Percentiles rank a stretch among this genome's conserved stretches.
These are phyloP conservation scores for Nyssa sinensis DNA, from an alignment of 148 eudicot genomes.

Conservation along the genomic window DNA sequence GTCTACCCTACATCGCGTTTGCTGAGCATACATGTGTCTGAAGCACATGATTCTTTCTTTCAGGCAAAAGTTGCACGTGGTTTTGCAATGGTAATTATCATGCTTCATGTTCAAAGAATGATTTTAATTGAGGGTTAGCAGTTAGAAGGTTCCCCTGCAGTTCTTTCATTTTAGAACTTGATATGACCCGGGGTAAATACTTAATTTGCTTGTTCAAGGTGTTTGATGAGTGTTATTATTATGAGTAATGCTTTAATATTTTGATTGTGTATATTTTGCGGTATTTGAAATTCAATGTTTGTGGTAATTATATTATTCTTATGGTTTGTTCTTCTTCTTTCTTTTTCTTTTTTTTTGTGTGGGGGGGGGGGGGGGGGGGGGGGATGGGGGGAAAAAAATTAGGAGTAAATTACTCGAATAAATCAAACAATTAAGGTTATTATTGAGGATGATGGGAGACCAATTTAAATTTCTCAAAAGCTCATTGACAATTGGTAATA, in stretches of 20 bases:
- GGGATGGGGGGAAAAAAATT: no score
- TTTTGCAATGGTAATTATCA: constrained; percentile 55
- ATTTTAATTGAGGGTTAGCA: not conserved
- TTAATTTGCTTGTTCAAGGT: not conserved
- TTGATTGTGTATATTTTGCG: not conserved
- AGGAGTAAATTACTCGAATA: no score
- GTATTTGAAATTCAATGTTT: not conserved
- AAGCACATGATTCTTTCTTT: constrained; percentile 90
- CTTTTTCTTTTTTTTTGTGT: no score
- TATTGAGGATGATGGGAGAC: no score
- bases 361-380: no score
- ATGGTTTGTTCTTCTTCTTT: no score
- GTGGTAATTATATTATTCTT: no score
- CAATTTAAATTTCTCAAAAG: no score
- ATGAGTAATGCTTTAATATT: not conserved
- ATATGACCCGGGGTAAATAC: not conserved
- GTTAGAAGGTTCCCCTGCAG: not conserved
- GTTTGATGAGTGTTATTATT: not conserved
- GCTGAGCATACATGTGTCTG: constrained; percentile 93
- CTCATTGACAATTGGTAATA: no score
- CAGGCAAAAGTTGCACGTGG: constrained; percentile 96
- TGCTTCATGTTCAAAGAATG: not conserved
- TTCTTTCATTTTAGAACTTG: not conserved
- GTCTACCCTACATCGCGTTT: constrained; percentile 87
- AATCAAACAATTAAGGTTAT: no score